These are phyloP conservation scores for Aureobasidium lini DNA, from an alignment of 2,329 filamentous ascomycete genomes.

Conservation along the genomic window DNA sequence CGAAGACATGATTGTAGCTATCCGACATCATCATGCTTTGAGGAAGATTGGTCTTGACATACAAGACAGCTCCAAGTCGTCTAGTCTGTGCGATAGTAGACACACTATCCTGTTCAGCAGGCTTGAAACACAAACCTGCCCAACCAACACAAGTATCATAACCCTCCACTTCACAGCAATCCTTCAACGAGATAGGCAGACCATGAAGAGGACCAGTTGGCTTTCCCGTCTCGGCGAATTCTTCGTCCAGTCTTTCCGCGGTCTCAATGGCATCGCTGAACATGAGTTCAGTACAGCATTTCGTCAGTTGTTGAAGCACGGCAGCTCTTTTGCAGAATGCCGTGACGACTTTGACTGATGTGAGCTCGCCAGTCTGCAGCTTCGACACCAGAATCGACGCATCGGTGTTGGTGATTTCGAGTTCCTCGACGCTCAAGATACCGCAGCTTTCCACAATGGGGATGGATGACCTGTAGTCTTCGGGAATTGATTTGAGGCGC, in stretches of 20 bases:
- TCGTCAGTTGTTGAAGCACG: slow-evolving; percentile 25
- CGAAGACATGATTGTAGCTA: slow-evolving; percentile 44
- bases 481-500: not conserved
- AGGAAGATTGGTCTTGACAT: slow-evolving; percentile 47
- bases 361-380: slow-evolving; percentile 26
- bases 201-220: slow-evolving; percentile 38
- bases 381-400: slow-evolving; percentile 30
- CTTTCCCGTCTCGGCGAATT: slow-evolving; percentile 17
- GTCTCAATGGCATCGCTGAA: slow-evolving; percentile 34
- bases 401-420: slow-evolving; percentile 46
- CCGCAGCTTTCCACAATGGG: slow-evolving; percentile 31
- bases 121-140: not conserved
- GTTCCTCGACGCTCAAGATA: slow-evolving; percentile 41
- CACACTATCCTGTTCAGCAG: slow-evolving; percentile 31
- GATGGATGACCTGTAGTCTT: not conserved
- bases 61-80: slow-evolving; percentile 40
- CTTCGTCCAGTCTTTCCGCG: slow-evolving; percentile 21
- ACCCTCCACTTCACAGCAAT: slow-evolving; percentile 33
- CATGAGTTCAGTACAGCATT: slow-evolving; percentile 30
- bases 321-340: slow-evolving; percentile 36
- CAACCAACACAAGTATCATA: slow-evolving; percentile 33
- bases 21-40: slow-evolving; percentile 50
- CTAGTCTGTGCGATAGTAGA: slow-evolving; percentile 28
- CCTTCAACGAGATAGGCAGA: slow-evolving; percentile 51
- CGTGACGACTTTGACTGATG: slow-evolving; percentile 21